phyloP scores from a whole-genome alignment of 1,284 basidiomycete genomes.

The Retiboletus flavoniger region DNA sequence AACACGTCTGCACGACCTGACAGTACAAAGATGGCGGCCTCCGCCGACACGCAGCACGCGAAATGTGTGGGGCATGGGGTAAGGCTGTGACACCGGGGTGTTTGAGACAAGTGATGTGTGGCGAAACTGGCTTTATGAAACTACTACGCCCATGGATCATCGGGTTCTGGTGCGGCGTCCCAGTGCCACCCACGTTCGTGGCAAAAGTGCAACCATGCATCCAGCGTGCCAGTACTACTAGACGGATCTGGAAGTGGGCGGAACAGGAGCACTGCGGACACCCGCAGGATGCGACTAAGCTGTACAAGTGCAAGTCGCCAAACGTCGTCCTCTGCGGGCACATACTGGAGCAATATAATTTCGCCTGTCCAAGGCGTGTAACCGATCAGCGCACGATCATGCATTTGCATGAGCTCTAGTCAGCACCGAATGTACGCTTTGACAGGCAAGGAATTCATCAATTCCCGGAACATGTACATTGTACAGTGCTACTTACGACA shows the following conservation, averaged over 20 bases:
- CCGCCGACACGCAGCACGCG: conserved; percentile 20
- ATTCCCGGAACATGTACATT: conserved; percentile 17
- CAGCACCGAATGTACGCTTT: not conserved
- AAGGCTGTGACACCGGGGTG: conserved; percentile 20
- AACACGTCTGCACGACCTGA: conserved; percentile 8
- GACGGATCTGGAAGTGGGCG: conserved; percentile 25
- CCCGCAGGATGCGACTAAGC: conserved; percentile 9
- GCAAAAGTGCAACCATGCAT: not conserved
- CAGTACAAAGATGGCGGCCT: conserved; percentile 28
- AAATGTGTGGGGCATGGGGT: conserved; percentile 30
- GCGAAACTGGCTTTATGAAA: conserved; percentile 3
- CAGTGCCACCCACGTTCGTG: conserved; percentile 6
- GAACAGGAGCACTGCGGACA: conserved; percentile 13
- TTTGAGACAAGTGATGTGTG: conserved; percentile 6
- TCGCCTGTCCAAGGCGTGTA: conserved; percentile 4
- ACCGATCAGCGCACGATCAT: not conserved
- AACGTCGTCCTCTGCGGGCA: not conserved
- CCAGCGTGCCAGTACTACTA: conserved; percentile 11
- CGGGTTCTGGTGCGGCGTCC: not conserved
- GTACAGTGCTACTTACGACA: conserved; percentile 34
- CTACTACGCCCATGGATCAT: conserved; percentile 8
- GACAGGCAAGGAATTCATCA: not conserved
- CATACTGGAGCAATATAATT: not conserved
- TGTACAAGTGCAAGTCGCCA: conserved; percentile 5
- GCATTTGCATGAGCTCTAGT: not conserved